These are phyloP conservation scores for Amorphotheca resinae DNA, from an alignment of 495 filamentous ascomycete genomes.

Conservation along the genomic window DNA sequence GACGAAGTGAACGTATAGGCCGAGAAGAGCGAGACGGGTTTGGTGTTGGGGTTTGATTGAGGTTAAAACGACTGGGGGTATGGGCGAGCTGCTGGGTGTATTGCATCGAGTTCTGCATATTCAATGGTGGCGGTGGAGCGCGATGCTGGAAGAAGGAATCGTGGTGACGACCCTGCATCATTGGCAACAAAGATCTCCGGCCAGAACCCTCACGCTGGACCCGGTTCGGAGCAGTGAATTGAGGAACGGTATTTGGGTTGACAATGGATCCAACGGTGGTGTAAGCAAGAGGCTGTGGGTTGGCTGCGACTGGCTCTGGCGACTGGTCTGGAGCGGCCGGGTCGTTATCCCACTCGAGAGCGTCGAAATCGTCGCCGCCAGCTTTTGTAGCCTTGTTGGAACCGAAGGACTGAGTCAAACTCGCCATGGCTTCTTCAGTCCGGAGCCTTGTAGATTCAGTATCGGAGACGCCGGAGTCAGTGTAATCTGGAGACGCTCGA, in stretches of 20 bases:
- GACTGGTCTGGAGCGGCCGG: slow-evolving; percentile 9
- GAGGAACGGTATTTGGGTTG: slow-evolving; percentile 14
- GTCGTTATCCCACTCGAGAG: slow-evolving; percentile 13
- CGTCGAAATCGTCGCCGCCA: slow-evolving; percentile 11
- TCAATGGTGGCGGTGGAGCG: slow-evolving; percentile 10
- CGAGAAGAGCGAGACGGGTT: background rate
- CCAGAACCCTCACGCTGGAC: slow-evolving; percentile 20
- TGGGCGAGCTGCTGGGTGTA: slow-evolving; percentile 15
- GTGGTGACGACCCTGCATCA: slow-evolving; percentile 3
- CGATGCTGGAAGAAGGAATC: slow-evolving; percentile 7
- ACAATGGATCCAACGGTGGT: slow-evolving; percentile 22
- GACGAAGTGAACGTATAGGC: background rate
- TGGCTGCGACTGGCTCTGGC: slow-evolving; percentile 12
- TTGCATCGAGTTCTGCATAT: slow-evolving; percentile 15
- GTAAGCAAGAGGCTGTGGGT: slow-evolving; percentile 17
- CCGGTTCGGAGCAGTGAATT: slow-evolving; percentile 20
- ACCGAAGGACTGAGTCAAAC: background rate
- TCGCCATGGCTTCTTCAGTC: background rate
- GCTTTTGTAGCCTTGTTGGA: background rate
- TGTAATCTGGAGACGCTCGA: background rate
- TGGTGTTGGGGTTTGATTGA: background rate
- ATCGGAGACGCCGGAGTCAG: background rate
- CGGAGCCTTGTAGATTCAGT: background rate
- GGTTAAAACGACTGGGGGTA: background rate
- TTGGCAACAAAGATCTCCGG: slow-evolving; percentile 11